These are phyloP conservation scores for Rhodotorula sp. DNA, from an alignment of 1,284 basidiomycete genomes.

Conservation along the genomic window DNA sequence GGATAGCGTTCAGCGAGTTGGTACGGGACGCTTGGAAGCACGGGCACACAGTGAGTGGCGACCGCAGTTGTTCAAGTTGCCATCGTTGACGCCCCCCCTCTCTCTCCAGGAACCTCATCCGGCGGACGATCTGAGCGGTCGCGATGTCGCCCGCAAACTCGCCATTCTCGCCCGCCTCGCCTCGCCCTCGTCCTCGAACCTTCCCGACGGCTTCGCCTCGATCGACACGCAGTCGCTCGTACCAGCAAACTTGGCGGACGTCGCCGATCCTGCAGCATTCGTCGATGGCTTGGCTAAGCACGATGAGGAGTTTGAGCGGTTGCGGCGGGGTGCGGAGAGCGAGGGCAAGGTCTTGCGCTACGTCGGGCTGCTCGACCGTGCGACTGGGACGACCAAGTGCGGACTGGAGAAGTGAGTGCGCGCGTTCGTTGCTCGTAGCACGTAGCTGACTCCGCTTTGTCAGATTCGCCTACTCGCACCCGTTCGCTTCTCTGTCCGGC, in stretches of 20 bases:
- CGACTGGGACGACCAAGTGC: slow-evolving; percentile 70
- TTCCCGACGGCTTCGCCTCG: slow-evolving; percentile 69
- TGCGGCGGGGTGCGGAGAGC: slow-evolving; percentile 71
- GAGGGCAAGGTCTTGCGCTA: slow-evolving; percentile 82
- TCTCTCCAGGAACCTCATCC: slow-evolving; percentile 75
- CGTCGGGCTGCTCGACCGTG: slow-evolving; percentile 88
- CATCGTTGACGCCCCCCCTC: not conserved
- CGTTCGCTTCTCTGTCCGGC: slow-evolving; percentile 88
- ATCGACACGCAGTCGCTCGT: slow-evolving; percentile 83
- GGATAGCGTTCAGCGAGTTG: slow-evolving; percentile 72
- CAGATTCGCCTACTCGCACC: slow-evolving; percentile 69
- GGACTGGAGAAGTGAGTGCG: slow-evolving; percentile 70
- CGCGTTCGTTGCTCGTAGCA: not conserved
- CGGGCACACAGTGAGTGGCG: slow-evolving; percentile 67
- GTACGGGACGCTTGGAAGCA: slow-evolving; percentile 82
- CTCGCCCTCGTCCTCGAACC: slow-evolving; percentile 38
- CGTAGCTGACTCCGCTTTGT: too few relatives aligned
- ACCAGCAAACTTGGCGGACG: slow-evolving; percentile 66
- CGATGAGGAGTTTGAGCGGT: slow-evolving; percentile 66
- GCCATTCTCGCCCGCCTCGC: slow-evolving; percentile 80
- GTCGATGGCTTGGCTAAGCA: slow-evolving; percentile 70
- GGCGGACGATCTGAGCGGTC: slow-evolving; percentile 89
- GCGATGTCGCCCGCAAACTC: slow-evolving; percentile 93
- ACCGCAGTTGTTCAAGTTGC: too few relatives aligned
- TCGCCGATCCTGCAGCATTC: slow-evolving; percentile 74